Conservation (phyloP, 768 basidiomycete species). For the Kwoniella newhampshirensis region DNA sequence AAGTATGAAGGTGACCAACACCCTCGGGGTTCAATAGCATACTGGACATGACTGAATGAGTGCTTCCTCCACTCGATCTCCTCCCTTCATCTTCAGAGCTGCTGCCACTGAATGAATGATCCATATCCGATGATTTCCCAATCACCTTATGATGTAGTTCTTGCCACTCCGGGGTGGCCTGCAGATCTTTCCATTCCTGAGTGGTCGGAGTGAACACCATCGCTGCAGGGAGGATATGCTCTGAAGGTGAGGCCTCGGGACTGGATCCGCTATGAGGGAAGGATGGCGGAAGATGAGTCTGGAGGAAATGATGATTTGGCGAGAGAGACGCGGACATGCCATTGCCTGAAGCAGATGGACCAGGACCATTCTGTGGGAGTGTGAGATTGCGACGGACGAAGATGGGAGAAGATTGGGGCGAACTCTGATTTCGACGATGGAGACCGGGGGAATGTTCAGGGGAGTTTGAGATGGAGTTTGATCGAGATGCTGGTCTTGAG, state of each 20-base stretch:
- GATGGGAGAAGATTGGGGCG: conserved; percentile 30
- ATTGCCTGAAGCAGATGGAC: conserved; percentile 16
- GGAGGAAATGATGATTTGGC: conserved; percentile 44
- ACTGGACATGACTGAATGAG: conserved; percentile 7
- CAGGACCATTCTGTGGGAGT: conserved; percentile 28
- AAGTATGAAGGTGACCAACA: neutral
- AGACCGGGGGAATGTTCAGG: conserved; percentile 29
- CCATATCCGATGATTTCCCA: conserved; percentile 5
- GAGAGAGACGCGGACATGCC: conserved; percentile 34
- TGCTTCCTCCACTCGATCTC: conserved; percentile 2
- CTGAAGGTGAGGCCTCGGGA: conserved; percentile 18
- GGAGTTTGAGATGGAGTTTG: conserved; percentile 31
- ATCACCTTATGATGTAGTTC: conserved; percentile 10
- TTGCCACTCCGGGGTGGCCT: conserved; percentile 22
- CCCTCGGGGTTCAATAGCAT: conserved; percentile 11
- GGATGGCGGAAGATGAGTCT: conserved; percentile 40
- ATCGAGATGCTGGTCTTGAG: conserved; percentile 40
- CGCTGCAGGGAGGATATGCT: conserved; percentile 26
- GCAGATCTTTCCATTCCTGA: conserved; percentile 51
- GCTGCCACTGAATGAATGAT: conserved; percentile 14
- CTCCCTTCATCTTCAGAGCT: conserved; percentile 24
- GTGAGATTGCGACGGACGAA: conserved; percentile 29
- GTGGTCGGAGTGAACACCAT: conserved; percentile 53
- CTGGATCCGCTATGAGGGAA: conserved; percentile 25
- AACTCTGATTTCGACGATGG: conserved; percentile 7